These are phyloP conservation scores for Cyclospora cayetanensis DNA, from an alignment of 169 alveolate species.

Conservation along the genomic window DNA sequence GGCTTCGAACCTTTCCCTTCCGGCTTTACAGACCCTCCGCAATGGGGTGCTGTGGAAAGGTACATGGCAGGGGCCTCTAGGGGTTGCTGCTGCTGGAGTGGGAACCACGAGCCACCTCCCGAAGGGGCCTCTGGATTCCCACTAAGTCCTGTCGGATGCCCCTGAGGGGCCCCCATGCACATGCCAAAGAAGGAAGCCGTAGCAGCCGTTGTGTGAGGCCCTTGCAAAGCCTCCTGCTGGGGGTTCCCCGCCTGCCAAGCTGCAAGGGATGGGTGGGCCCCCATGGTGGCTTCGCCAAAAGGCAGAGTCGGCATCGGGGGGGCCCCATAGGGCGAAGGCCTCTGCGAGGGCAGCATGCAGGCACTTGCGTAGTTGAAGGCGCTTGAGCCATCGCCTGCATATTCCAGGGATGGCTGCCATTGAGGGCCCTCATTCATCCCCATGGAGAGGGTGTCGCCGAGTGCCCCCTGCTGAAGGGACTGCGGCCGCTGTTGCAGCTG, in stretches of 20 bases:
- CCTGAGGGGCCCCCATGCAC: constrained; percentile 50
- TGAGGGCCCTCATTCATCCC: neutral
- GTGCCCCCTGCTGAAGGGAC: neutral
- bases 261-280: neutral
- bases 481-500: constrained; percentile 39
- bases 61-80: neutral
- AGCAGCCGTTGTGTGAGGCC: constrained; percentile 19
- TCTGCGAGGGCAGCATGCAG: constrained; percentile 45
- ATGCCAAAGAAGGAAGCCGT: constrained; percentile 13
- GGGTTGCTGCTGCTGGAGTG: constrained; percentile 51
- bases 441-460: neutral
- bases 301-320: constrained; percentile 1
- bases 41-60: neutral
- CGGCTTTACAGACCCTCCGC: neutral
- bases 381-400: neutral
- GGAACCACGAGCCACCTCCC: constrained; percentile 16
- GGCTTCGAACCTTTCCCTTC: constrained; percentile 6
- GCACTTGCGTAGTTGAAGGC: constrained; percentile 6
- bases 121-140: constrained; percentile 32
- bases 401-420: constrained; percentile 18
- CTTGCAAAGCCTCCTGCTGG: constrained; percentile 7
- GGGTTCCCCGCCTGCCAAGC: constrained; percentile 7
- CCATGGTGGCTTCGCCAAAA: constrained; percentile 1
- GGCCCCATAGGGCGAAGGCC: constrained; percentile 9
- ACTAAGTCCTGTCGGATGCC: constrained; percentile 14